These are phyloP conservation scores for Ceratobasidium sp. DNA, from an alignment of 1,284 basidiomycete genomes.

Conservation along the genomic window DNA sequence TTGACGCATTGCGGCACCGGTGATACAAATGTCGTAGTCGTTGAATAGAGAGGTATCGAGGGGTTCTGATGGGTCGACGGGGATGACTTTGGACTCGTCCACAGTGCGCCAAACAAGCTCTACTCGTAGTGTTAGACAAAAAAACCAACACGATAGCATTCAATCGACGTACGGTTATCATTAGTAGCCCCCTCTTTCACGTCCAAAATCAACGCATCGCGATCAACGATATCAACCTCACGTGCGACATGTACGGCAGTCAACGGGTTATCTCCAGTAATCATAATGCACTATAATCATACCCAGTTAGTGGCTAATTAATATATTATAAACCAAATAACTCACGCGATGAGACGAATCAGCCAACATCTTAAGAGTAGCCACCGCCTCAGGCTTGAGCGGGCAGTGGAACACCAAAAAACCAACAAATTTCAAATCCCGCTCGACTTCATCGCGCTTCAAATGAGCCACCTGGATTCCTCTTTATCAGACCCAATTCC, in stretches of 20 bases:
- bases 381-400: slow-evolving; percentile 89
- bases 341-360: slow-evolving; percentile 93
- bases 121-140: slow-evolving; percentile 53
- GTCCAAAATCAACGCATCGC: slow-evolving; percentile 91
- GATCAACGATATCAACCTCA: slow-evolving; percentile 95
- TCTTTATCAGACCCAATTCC: background rate
- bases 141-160: too few species aligned
- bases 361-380: slow-evolving; percentile 89
- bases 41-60: slow-evolving; percentile 82
- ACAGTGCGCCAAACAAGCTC: slow-evolving; percentile 92
- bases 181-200: slow-evolving; percentile 81
- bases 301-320: slow-evolving; percentile 3
- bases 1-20: slow-evolving; percentile 90
- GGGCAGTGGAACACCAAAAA: slow-evolving; percentile 98
- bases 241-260: slow-evolving; percentile 94
- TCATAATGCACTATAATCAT: slow-evolving; percentile 87
- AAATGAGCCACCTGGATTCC: slow-evolving; percentile 83
- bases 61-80: slow-evolving; percentile 81
- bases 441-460: slow-evolving; percentile 82
- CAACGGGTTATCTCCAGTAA: slow-evolving; percentile 95
- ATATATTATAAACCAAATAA: slow-evolving; percentile 51
- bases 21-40: slow-evolving; percentile 93
- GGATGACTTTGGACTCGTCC: slow-evolving; percentile 87
- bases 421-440: slow-evolving; percentile 81
- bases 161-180: slow-evolving; percentile 74